Evolutionary conservation across 73 alveolate species (phyloP).

Genomic region (Paramecium octaurelia): DNA sequence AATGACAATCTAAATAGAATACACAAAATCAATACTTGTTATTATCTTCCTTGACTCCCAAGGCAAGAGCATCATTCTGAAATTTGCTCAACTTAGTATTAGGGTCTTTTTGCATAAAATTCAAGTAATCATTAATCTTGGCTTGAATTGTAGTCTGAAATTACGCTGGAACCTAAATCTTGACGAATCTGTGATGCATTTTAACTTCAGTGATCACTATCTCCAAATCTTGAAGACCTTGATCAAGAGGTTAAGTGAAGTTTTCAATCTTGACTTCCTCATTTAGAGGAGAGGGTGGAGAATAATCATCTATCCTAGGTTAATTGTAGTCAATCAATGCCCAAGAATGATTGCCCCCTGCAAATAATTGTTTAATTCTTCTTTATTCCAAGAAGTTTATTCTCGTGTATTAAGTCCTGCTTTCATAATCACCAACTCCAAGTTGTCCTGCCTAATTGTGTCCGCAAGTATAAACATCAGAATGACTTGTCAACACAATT

Average conservation of each 20-base stretch:
- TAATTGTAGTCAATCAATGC: constrained; percentile 81
- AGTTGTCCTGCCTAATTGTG: constrained; percentile 91
- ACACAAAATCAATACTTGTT: neutral
- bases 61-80: neutral
- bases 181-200: constrained; percentile 19
- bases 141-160: neutral
- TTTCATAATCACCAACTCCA: constrained; percentile 87
- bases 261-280: neutral
- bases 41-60: neutral
- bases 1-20: neutral
- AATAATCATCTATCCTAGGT: constrained; percentile 83
- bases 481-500: constrained; percentile 81
- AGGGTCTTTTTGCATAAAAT: constrained; percentile 15
- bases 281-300: constrained; percentile 67
- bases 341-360: constrained; percentile 98
- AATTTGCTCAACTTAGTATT: neutral
- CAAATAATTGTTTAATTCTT: constrained; percentile 84
- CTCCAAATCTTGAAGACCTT: constrained; percentile 16
- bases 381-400: constrained; percentile 76
- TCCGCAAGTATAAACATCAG: constrained; percentile 92
- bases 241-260: neutral
- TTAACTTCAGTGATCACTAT: constrained; percentile 13
- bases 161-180: neutral
- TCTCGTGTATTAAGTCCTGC: constrained; percentile 81
- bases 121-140: constrained; percentile 19